Conservation (phyloP, 2,329 filamentous ascomycete genomes). For the Magnaporthiopsis poae region DNA sequence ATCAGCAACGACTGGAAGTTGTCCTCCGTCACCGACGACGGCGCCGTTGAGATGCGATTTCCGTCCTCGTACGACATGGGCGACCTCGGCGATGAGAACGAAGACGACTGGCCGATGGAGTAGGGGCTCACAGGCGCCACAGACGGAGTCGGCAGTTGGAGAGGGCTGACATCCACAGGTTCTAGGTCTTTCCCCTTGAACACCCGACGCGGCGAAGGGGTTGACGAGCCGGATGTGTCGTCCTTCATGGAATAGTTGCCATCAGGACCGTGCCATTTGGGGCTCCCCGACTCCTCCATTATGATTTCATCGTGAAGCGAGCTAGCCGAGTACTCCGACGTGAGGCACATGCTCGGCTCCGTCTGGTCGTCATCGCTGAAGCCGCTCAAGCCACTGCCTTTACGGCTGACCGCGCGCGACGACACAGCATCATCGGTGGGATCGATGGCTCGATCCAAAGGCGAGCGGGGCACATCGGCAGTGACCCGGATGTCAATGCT, state of each 20-base stretch:
- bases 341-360: conserved; percentile 29
- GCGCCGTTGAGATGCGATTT: conserved; percentile 63
- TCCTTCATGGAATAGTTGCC: conserved; percentile 16
- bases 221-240: conserved; percentile 30
- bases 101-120: conserved; percentile 54
- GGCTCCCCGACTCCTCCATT: conserved; percentile 32
- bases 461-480: conserved; percentile 6
- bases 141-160: conserved; percentile 34
- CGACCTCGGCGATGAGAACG: conserved; percentile 60
- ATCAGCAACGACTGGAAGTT: conserved; percentile 62
- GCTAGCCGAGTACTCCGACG: conserved; percentile 38
- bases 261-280: conserved; percentile 20
- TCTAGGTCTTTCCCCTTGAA: conserved; percentile 35
- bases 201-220: conserved; percentile 35
- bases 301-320: conserved; percentile 45
- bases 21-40: conserved; percentile 64
- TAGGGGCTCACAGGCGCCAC: conserved; percentile 52
- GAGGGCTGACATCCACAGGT: conserved; percentile 40
- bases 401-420: conserved; percentile 27
- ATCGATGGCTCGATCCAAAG: conserved; percentile 7
- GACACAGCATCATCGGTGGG: conserved; percentile 13
- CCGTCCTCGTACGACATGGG: conserved; percentile 56
- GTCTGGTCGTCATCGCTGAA: conserved; percentile 32
- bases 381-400: conserved; percentile 36
- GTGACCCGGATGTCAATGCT: conserved; percentile 18